These are phyloP conservation scores for Talaromyces pinophilus DNA, from an alignment of 2,329 filamentous ascomycete species.

Conservation along the genomic window DNA sequence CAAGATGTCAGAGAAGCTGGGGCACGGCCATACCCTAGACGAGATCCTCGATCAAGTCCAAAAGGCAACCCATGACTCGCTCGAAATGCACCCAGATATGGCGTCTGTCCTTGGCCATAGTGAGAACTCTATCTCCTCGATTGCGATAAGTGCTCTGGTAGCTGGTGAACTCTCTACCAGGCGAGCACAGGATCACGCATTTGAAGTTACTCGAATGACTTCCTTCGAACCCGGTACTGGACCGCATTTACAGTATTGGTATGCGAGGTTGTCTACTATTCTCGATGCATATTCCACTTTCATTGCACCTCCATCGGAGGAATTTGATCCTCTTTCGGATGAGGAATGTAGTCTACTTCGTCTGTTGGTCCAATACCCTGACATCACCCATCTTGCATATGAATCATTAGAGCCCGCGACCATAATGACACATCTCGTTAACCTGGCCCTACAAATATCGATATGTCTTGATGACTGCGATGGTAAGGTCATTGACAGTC, in stretches of 20 bases:
- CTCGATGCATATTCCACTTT: not conserved
- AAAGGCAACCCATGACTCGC: not conserved
- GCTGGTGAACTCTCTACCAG: not conserved
- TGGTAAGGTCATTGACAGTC: not conserved
- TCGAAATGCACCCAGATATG: not conserved
- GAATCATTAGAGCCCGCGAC: not conserved
- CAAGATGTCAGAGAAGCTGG: not conserved
- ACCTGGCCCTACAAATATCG: not conserved
- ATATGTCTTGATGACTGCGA: not conserved
- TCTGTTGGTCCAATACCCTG: conserved; percentile 2
- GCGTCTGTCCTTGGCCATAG: not conserved
- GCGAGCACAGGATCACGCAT: not conserved
- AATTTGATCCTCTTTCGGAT: not conserved
- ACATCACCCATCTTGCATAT: not conserved
- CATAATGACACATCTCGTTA: conserved; percentile 2
- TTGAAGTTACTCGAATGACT: not conserved
- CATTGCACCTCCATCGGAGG: not conserved
- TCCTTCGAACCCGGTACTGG: conserved; percentile 11
- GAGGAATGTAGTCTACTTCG: conserved; percentile 1
- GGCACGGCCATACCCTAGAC: not conserved
- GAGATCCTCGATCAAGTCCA: not conserved
- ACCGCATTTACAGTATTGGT: conserved; percentile 3
- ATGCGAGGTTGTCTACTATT: not conserved
- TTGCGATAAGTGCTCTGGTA: not conserved
- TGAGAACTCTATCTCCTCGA: not conserved